A percentile compares a stretch with the other conserved stretches of the same genome.
Evolutionary conservation across 2,329 filamentous ascomycete species (phyloP).

Genomic region (Phialophora chinensis): DNA sequence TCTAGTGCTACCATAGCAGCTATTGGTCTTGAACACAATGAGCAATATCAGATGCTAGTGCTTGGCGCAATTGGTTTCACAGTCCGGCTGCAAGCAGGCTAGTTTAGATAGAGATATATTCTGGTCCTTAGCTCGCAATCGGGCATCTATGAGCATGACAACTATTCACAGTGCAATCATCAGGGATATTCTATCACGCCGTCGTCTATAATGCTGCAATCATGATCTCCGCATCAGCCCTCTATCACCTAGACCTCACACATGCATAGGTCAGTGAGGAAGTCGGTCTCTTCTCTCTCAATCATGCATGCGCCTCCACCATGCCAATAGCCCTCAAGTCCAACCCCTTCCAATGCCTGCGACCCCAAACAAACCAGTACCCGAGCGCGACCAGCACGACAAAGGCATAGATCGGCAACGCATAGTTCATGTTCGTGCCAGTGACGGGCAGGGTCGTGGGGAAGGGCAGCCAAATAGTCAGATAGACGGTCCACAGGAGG

Average conservation of each 20-base stretch:
- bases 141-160: neutral
- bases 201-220: neutral
- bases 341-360: slow-evolving; percentile 33
- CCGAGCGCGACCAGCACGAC: slow-evolving; percentile 34
- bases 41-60: neutral
- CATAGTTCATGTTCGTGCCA: slow-evolving; percentile 49
- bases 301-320: slow-evolving; percentile 30
- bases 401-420: slow-evolving; percentile 44
- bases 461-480: slow-evolving; percentile 46
- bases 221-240: neutral
- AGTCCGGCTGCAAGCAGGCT: neutral
- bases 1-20: neutral
- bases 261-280: neutral
- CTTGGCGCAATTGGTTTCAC: neutral
- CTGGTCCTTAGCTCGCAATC: neutral
- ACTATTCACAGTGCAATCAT: neutral
- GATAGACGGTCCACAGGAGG: slow-evolving; percentile 43
- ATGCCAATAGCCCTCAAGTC: slow-evolving; percentile 27
- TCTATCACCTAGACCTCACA: too few relatives aligned
- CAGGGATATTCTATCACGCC: neutral
- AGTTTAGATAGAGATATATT: neutral
- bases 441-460: slow-evolving; percentile 45
- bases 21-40: neutral
- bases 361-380: slow-evolving; percentile 36
- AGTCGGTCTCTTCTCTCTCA: neutral